phyloP scores from a whole-genome alignment of 2,329 filamentous ascomycete species.

The Talaromyces sp. region DNA sequence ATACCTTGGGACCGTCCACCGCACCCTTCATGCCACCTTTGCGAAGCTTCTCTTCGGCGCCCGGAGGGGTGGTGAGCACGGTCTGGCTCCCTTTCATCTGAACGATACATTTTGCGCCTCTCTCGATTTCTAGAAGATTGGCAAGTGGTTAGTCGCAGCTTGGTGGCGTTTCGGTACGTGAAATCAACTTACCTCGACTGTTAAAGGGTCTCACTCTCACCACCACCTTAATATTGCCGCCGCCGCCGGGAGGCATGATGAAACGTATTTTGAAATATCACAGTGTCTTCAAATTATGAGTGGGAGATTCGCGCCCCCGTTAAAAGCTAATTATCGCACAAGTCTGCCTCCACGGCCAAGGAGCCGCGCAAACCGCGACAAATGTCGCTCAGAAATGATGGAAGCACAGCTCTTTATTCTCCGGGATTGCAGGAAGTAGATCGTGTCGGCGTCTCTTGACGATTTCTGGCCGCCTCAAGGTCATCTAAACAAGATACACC shows the following conservation, averaged over 20 bases:
- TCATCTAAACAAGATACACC: neutral
- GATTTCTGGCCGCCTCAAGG: neutral
- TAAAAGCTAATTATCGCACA: constrained; percentile 4
- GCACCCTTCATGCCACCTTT: constrained; percentile 55
- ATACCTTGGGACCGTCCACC: constrained; percentile 69
- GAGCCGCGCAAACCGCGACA: constrained; percentile 28
- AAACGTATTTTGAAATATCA: constrained; percentile 19
- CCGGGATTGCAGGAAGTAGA: neutral
- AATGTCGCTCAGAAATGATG: constrained; percentile 18
- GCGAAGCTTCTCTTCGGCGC: constrained; percentile 49
- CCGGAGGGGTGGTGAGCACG: constrained; percentile 68
- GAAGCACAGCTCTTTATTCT: neutral
- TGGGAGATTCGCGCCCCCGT: constrained; percentile 3
- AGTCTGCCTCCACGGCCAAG: constrained; percentile 9
- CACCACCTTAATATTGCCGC: constrained; percentile 99
- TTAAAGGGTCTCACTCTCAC: constrained; percentile 96
- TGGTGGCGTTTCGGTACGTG: neutral
- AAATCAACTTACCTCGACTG: constrained; percentile 63
- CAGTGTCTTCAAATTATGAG: neutral
- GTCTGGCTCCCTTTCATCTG: constrained; percentile 95
- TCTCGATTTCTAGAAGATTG: constrained; percentile 66
- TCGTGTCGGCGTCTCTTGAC: neutral
- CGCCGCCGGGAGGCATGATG: constrained; percentile 65
- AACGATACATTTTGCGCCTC: constrained; percentile 92
- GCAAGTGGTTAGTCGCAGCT: neutral